Conservation (phyloP, 2,329 filamentous ascomycete species). For the Beauveria australis region DNA sequence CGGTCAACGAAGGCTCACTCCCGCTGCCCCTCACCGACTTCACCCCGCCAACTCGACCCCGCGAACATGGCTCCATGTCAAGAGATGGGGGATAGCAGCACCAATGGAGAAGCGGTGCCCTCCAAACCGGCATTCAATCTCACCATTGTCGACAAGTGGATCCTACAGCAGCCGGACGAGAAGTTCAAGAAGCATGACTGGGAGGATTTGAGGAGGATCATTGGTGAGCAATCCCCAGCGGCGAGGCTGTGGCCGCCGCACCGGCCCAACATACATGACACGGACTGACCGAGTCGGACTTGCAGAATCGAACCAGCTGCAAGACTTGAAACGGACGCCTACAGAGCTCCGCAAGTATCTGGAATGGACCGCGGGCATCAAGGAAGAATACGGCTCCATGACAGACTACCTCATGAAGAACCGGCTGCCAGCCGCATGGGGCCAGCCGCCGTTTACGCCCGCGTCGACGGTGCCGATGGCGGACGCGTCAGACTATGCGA, state of each 20-base stretch:
- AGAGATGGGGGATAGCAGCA: slow-evolving; percentile 32
- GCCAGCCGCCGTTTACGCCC: slow-evolving; percentile 46
- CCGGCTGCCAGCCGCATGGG: slow-evolving; percentile 62
- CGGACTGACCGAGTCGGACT: neutral
- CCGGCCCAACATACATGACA: neutral
- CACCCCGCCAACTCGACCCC: neutral
- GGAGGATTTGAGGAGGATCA: slow-evolving; percentile 61
- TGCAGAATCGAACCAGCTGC: slow-evolving; percentile 52
- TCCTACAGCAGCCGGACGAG: slow-evolving; percentile 57
- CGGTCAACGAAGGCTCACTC: neutral
- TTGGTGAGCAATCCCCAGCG: slow-evolving; percentile 37
- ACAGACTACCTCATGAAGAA: slow-evolving; percentile 69
- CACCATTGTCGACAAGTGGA: slow-evolving; percentile 49
- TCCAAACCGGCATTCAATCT: slow-evolving; percentile 46
- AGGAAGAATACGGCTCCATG: slow-evolving; percentile 68
- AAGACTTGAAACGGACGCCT: slow-evolving; percentile 69
- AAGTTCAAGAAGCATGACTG: slow-evolving; percentile 65
- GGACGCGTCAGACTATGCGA: slow-evolving; percentile 51
- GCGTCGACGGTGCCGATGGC: slow-evolving; percentile 43
- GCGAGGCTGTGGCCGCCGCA: neutral
- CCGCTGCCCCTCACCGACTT: slow-evolving; percentile 5
- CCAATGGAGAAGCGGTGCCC: slow-evolving; percentile 16
- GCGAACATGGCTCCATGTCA: neutral
- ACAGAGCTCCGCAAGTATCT: slow-evolving; percentile 75
- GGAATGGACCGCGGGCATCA: slow-evolving; percentile 63